Percentiles rank a stretch among this genome's conserved stretches.
phyloP scores from a whole-genome alignment of 768 basidiomycete species.

The Cantharellus cinnabarinus region DNA sequence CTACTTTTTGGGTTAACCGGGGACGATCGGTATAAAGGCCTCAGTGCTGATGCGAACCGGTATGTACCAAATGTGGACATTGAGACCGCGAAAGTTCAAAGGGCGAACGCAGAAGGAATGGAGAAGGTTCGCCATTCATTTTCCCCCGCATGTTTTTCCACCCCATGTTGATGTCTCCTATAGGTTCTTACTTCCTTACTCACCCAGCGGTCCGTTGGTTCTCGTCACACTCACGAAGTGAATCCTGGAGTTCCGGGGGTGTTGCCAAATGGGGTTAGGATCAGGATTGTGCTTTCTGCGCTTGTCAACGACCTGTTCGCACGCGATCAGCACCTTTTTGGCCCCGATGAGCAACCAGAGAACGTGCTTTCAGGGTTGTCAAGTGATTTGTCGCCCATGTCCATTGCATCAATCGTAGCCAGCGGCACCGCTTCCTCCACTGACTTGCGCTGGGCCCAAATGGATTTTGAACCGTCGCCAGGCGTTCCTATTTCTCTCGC shows the following conservation, averaged over 20 bases:
- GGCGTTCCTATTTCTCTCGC: neutral
- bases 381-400: slow-evolving; percentile 8
- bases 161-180: neutral
- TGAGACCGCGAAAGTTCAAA: too few relatives aligned
- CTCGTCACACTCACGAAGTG: too few relatives aligned
- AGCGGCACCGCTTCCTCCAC: neutral
- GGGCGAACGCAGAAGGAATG: too few relatives aligned
- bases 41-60: too few relatives aligned
- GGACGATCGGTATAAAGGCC: too few relatives aligned
- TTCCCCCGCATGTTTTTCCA: too few relatives aligned
- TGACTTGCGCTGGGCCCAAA: neutral
- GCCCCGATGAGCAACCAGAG: slow-evolving; percentile 23
- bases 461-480: neutral
- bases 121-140: too few relatives aligned
- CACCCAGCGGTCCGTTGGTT: neutral
- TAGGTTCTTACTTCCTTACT: slow-evolving; percentile 63
- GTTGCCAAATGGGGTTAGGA: slow-evolving; percentile 48
- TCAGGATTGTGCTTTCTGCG: slow-evolving; percentile 52
- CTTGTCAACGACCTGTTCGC: slow-evolving; percentile 63
- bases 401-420: slow-evolving; percentile 7
- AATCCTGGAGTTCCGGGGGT: neutral
- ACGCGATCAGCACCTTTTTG: slow-evolving; percentile 3
- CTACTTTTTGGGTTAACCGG: too few relatives aligned
- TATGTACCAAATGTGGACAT: too few relatives aligned
- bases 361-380: neutral